Conservation (phyloP, 345 rosid genomes). For the Aquilaria sinensis region DNA sequence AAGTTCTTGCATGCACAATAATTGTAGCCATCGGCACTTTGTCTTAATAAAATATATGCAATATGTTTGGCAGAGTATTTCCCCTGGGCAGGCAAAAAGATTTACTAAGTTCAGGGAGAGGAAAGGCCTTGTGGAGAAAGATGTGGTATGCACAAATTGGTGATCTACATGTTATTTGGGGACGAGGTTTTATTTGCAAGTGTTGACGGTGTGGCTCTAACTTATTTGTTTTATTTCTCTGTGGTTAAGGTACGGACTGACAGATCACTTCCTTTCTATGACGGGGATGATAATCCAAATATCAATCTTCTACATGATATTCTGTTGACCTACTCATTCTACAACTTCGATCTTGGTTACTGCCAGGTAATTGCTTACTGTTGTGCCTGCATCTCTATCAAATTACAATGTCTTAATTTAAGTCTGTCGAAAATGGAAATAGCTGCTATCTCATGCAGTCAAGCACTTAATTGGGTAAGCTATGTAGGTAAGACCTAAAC, state of each 20-base stretch:
- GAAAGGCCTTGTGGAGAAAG: conserved; percentile 88
- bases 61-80: conserved; percentile 66
- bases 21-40: background rate
- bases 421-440: too few species aligned
- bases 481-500: too few species aligned
- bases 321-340: conserved; percentile 86
- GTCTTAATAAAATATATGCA: background rate
- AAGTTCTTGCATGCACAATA: background rate
- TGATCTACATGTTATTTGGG: background rate
- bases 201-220: background rate
- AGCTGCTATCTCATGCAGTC: too few species aligned
- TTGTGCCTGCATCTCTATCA: background rate
- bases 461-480: too few species aligned
- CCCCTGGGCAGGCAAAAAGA: conserved; percentile 86
- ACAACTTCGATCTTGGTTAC: conserved; percentile 96
- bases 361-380: conserved; percentile 68
- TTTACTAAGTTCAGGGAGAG: conserved; percentile 94
- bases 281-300: conserved; percentile 88
- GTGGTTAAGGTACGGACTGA: conserved; percentile 90
- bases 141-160: conserved; percentile 62
- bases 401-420: too few species aligned
- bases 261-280: conserved; percentile 66
- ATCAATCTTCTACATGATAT: conserved; percentile 77
- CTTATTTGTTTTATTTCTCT: conserved; percentile 5
- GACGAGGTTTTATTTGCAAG: background rate